Percentiles rank a stretch among this genome's conserved stretches.
Evolutionary conservation across 1,284 basidiomycete genomes (phyloP).

Genomic region (Cutaneotrichosporon dermatis): DNA sequence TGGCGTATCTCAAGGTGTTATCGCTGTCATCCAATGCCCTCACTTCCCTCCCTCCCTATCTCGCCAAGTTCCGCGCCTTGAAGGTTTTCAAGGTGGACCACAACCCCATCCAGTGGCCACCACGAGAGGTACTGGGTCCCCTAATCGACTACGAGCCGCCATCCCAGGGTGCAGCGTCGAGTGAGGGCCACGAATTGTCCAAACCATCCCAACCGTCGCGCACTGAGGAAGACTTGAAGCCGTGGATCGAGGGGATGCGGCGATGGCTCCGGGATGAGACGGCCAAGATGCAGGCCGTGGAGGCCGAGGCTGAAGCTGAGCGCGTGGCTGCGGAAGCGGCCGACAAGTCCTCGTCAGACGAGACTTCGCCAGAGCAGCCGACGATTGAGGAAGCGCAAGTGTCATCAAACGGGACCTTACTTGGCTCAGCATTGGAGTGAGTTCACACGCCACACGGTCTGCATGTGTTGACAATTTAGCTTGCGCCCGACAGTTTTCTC

Average conservation of each 20-base stretch:
- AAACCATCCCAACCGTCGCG: not conserved
- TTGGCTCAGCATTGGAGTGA: not conserved
- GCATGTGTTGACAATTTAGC: no score
- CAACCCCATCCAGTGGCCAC: slow-evolving; percentile 90
- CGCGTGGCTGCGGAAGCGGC: not conserved
- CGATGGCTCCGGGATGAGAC: slow-evolving; percentile 54
- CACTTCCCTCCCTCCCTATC: slow-evolving; percentile 69
- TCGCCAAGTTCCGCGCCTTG: slow-evolving; percentile 67
- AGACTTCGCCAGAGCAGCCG: not conserved
- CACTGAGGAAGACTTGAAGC: slow-evolving; percentile 58
- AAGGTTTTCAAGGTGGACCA: slow-evolving; percentile 81
- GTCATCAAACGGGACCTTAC: not conserved
- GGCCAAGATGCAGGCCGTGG: slow-evolving; percentile 6
- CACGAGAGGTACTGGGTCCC: slow-evolving; percentile 14
- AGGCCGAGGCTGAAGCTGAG: not conserved
- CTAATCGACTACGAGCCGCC: not conserved
- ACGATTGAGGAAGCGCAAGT: no score
- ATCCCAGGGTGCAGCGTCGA: not conserved
- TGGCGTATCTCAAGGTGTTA: slow-evolving; percentile 80
- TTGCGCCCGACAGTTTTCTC: not conserved
- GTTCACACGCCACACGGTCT: no score
- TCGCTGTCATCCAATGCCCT: slow-evolving; percentile 83
- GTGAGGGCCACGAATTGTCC: slow-evolving; percentile 3
- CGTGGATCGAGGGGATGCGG: slow-evolving; percentile 69
- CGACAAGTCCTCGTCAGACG: not conserved